Conservation (phyloP, 345 rosid genomes). For the Salix koriyanagi region DNA sequence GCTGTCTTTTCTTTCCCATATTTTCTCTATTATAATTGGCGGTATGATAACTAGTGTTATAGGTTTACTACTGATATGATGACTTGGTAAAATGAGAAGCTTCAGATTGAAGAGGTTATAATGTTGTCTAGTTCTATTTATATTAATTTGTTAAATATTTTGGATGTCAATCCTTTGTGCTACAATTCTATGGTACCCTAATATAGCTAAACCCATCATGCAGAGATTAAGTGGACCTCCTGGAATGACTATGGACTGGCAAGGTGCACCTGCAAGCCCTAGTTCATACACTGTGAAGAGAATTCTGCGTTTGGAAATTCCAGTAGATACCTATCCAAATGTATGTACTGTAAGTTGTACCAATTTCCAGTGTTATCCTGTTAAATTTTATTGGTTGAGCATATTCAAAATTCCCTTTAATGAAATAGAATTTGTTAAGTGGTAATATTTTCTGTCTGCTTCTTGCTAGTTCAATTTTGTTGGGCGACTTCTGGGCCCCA, state of each 20-base stretch:
- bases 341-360: conserved; percentile 29
- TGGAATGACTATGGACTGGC: conserved; percentile 99
- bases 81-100: background rate
- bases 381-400: background rate
- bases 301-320: conserved; percentile 96
- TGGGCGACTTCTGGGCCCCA: conserved; percentile 93
- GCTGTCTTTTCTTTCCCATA: background rate
- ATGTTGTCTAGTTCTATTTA: background rate
- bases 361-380: background rate
- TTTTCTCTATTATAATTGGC: background rate
- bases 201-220: conserved; percentile 6
- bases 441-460: conserved; percentile 1
- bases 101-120: background rate
- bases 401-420: background rate
- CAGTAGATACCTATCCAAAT: conserved; percentile 82
- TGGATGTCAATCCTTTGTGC: background rate
- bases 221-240: conserved; percentile 83
- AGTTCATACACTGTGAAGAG: conserved; percentile 89
- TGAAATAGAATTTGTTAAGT: background rate
- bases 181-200: conserved; percentile 2
- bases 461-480: conserved; percentile 87
- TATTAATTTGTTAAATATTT: background rate
- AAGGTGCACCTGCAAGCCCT: conserved; percentile 94
- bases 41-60: background rate
- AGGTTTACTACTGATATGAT: background rate